A percentile compares a stretch with the other conserved stretches of the same genome.
These are phyloP conservation scores for Magnolia sinica DNA, from an alignment of 164 flowering plant genomes.

Conservation along the genomic window DNA sequence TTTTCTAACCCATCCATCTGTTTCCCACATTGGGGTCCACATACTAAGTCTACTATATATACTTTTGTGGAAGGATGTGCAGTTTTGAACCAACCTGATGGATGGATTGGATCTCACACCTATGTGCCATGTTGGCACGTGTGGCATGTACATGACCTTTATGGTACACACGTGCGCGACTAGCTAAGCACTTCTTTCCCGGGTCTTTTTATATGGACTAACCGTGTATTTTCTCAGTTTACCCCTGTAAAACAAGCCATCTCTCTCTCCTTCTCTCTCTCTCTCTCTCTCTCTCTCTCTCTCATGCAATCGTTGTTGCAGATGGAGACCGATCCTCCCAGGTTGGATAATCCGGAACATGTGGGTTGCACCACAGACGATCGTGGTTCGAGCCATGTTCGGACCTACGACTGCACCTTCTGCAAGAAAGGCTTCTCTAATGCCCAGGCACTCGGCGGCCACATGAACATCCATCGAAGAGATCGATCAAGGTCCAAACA, in stretches of 20 bases:
- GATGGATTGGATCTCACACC: too few species aligned
- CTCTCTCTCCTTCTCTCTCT: background rate
- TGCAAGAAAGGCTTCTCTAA: constrained; percentile 33
- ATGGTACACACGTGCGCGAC: too few species aligned
- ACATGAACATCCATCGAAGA: constrained; percentile 42
- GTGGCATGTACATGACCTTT: too few species aligned
- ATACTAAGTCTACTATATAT: too few species aligned
- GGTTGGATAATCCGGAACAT: constrained; percentile 4
- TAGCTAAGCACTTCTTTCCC: too few species aligned
- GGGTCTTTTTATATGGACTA: too few species aligned
- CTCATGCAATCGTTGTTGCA: background rate
- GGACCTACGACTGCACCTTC: constrained; percentile 25
- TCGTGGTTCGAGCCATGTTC: background rate
- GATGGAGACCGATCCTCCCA: constrained; percentile 16
- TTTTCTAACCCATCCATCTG: too few species aligned
- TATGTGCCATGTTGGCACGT: too few species aligned
- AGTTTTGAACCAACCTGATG: too few species aligned
- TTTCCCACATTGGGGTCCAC: too few species aligned
- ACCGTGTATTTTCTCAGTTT: background rate
- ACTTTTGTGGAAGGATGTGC: too few species aligned
- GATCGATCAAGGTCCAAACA: constrained; percentile 41
- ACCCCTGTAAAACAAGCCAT: background rate
- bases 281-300: background rate
- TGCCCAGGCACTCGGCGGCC: constrained; percentile 43
- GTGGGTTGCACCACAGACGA: constrained; percentile 9